Evolutionary conservation across 768 basidiomycete species (phyloP).

Genomic region (Phylloporus scabripes): DNA sequence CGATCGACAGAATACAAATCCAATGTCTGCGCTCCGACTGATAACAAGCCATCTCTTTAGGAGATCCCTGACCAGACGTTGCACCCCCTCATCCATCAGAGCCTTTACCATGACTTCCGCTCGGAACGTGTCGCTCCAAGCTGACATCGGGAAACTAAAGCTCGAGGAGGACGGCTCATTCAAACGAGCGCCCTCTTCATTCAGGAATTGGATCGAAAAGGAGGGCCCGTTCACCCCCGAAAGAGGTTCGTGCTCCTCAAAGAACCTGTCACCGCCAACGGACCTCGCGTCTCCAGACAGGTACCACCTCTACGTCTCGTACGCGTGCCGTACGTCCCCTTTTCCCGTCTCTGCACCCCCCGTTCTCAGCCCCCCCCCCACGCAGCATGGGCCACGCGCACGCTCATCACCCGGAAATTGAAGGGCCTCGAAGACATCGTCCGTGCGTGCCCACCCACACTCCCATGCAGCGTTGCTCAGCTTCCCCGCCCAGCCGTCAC

Average conservation of each 20-base stretch:
- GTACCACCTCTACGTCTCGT: slow-evolving; percentile 88
- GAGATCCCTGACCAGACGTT: slow-evolving; percentile 2
- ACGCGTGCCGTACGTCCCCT: slow-evolving; percentile 65
- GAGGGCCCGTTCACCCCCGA: slow-evolving; percentile 68
- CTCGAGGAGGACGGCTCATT: slow-evolving; percentile 60
- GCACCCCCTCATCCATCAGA: not conserved
- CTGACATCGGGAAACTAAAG: slow-evolving; percentile 53
- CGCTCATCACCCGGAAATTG: slow-evolving; percentile 82
- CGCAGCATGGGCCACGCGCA: slow-evolving; percentile 88
- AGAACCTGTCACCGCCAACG: no score
- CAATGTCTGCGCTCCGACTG: slow-evolving; percentile 11
- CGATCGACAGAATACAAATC: not conserved
- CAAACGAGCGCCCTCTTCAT: slow-evolving; percentile 48
- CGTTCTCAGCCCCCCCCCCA: not conserved
- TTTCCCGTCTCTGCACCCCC: no score
- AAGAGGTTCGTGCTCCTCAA: slow-evolving; percentile 45
- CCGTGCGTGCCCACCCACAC: slow-evolving; percentile 41
- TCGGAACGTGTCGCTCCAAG: slow-evolving; percentile 33
- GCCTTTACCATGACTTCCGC: slow-evolving; percentile 25
- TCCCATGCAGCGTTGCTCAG: not conserved
- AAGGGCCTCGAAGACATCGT: slow-evolving; percentile 88
- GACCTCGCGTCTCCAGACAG: slow-evolving; percentile 49
- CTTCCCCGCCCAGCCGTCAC: slow-evolving; percentile 51
- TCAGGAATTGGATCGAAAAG: slow-evolving; percentile 51
- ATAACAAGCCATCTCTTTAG: slow-evolving; percentile 8